These are phyloP conservation scores for Cercospora brassicicola DNA, from an alignment of 2,329 filamentous ascomycete genomes.

Conservation along the genomic window DNA sequence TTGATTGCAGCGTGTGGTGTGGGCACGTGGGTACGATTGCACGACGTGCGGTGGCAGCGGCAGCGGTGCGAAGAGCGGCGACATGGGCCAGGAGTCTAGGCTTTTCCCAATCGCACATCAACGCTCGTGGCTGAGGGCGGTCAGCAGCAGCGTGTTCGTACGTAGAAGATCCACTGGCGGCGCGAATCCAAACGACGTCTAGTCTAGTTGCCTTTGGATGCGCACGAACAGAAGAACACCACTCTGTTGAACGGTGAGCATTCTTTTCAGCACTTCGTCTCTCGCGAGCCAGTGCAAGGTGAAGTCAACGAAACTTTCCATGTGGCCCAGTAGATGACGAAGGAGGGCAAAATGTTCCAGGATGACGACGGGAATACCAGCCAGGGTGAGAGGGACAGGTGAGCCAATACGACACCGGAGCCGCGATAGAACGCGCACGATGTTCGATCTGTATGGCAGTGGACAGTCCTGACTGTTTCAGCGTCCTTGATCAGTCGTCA, in stretches of 20 bases:
- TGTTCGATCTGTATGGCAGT: not conserved
- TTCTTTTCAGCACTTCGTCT: not conserved
- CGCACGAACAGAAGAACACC: not conserved
- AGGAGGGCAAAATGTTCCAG: not conserved
- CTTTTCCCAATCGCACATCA: not conserved
- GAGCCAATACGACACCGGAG: not conserved
- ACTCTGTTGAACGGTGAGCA: not conserved
- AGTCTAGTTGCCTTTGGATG: not conserved
- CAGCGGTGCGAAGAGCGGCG: not conserved
- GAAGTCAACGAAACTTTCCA: constrained; percentile 4
- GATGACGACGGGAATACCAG: not conserved
- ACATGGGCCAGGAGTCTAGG: not conserved
- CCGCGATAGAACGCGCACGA: not conserved
- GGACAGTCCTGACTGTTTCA: not conserved
- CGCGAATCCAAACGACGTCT: not conserved
- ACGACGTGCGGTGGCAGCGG: not conserved
- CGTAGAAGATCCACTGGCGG: not conserved
- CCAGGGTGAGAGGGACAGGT: not conserved
- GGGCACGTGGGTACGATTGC: not conserved
- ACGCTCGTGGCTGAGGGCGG: not conserved
- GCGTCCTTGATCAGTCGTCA: not conserved
- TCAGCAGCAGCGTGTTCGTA: not conserved
- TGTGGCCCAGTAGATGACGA: constrained; percentile 5
- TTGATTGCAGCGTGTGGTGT: not conserved
- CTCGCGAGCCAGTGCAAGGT: not conserved